These are phyloP conservation scores for Ormosia semicastrata DNA, from an alignment of 306 rosid genomes.

Conservation along the genomic window DNA sequence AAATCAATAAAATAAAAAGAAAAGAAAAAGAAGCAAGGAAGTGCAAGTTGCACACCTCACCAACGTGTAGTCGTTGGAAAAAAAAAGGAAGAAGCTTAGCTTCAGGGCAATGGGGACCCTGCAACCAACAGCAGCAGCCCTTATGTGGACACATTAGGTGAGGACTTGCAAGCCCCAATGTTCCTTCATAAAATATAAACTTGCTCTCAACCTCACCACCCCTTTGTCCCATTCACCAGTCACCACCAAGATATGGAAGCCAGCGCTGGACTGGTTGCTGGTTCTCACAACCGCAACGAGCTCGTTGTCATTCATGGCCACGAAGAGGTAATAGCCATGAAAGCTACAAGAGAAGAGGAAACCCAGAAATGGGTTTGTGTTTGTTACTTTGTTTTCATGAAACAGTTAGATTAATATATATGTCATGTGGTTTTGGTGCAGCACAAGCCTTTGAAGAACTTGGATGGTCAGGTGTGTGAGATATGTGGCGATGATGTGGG, in stretches of 20 bases:
- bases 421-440: slow-evolving; percentile 30
- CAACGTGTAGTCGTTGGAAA: slow-evolving; percentile 20
- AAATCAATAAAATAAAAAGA: neutral
- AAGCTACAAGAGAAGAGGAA: neutral
- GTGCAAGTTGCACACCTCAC: slow-evolving; percentile 18
- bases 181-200: slow-evolving; percentile 45
- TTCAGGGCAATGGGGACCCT: slow-evolving; percentile 84
- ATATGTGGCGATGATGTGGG: slow-evolving; percentile 78
- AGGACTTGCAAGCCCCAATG: neutral
- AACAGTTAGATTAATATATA: neutral
- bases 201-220: slow-evolving; percentile 18
- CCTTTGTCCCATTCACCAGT: slow-evolving; percentile 34
- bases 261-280: slow-evolving; percentile 82
- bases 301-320: slow-evolving; percentile 81
- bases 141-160: slow-evolving; percentile 61
- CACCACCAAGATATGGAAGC: slow-evolving; percentile 28
- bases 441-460: slow-evolving; percentile 72
- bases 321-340: slow-evolving; percentile 55
- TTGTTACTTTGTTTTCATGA: neutral
- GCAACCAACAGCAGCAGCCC: slow-evolving; percentile 68
- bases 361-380: neutral
- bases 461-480: slow-evolving; percentile 82
- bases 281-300: slow-evolving; percentile 85
- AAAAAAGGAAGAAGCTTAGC: slow-evolving; percentile 67
- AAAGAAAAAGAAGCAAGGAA: neutral